Evolutionary conservation across 1,284 basidiomycete genomes (phyloP).

Genomic region (Cryptococcus depauperatus): DNA sequence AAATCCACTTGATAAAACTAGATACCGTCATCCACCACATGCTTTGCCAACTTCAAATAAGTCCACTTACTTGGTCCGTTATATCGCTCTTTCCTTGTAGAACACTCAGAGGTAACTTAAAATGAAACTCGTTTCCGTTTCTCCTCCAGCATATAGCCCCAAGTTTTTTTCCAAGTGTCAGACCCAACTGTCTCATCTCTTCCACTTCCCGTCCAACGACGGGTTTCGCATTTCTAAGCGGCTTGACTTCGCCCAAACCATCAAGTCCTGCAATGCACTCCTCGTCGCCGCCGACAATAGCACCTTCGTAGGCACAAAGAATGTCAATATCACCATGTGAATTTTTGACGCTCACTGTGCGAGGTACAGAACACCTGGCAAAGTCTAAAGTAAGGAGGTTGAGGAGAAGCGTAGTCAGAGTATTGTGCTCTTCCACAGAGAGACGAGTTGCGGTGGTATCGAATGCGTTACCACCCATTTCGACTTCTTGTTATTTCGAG

Average conservation of each 20-base stretch:
- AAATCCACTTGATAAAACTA: constrained; percentile 34
- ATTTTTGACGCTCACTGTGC: constrained; percentile 15
- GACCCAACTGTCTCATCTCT: constrained; percentile 14
- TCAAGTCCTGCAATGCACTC: constrained; percentile 4
- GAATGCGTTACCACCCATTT: constrained; percentile 37
- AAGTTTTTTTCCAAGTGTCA: constrained; percentile 3
- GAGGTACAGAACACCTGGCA: constrained; percentile 5
- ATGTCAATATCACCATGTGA: constrained; percentile 38
- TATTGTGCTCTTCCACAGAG: constrained; percentile 14
- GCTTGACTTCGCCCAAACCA: constrained; percentile 1
- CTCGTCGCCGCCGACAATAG: constrained; percentile 8
- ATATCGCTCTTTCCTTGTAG: neutral
- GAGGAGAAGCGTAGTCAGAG: constrained; percentile 8
- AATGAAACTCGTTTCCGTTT: constrained; percentile 9
- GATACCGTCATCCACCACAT: neutral
- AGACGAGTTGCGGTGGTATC: constrained; percentile 17
- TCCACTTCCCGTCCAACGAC: constrained; percentile 5
- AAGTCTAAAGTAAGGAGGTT: constrained; percentile 8
- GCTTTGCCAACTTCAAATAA: neutral
- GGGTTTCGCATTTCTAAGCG: neutral
- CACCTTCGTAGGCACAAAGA: constrained; percentile 14
- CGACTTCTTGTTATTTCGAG: no score
- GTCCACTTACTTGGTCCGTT: constrained; percentile 1
- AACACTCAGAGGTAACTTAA: constrained; percentile 7
- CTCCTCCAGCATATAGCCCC: constrained; percentile 11